Conservation (phyloP, 257 asterid species). For the Cordia subcordata region DNA sequence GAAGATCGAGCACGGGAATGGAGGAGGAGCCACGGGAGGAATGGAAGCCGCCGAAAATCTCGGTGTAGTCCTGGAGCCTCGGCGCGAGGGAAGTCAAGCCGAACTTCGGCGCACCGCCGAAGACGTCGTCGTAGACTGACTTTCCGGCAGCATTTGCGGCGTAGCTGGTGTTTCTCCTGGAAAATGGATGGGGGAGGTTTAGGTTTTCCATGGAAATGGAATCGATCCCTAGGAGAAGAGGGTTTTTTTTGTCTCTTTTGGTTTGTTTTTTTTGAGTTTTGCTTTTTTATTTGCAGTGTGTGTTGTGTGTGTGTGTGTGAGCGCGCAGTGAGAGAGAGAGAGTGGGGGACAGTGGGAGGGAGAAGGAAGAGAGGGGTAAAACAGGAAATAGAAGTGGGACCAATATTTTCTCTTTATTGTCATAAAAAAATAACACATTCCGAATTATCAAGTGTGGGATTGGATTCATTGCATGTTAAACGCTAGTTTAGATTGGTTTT, state of each 20-base stretch:
- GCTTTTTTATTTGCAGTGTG: not conserved
- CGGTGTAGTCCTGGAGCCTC: slow-evolving; percentile 68
- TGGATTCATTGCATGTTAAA: too few relatives aligned
- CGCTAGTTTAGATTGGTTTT: too few relatives aligned
- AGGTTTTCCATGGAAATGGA: slow-evolving; percentile 51
- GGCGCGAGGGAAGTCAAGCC: slow-evolving; percentile 65
- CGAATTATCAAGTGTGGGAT: too few relatives aligned
- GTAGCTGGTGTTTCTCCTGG: slow-evolving; percentile 29
- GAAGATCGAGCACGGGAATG: slow-evolving; percentile 77
- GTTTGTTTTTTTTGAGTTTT: slow-evolving; percentile 3
- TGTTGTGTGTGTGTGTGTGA: not conserved
- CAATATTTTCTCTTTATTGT: not conserved
- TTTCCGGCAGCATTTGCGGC: slow-evolving; percentile 17
- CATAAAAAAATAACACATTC: too few relatives aligned
- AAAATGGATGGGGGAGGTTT: slow-evolving; percentile 48
- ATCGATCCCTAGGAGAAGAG: slow-evolving; percentile 7
- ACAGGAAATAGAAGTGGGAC: slow-evolving; percentile 3
- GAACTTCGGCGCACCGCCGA: slow-evolving; percentile 53
- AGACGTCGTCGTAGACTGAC: slow-evolving; percentile 79
- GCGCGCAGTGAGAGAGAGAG: slow-evolving; percentile 7
- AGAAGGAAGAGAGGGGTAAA: slow-evolving; percentile 14
- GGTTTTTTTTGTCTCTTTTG: slow-evolving; percentile 1
- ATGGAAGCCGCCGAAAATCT: slow-evolving; percentile 84
- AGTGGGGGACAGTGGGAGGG: not conserved
- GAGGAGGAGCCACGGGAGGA: slow-evolving; percentile 66